Evolutionary conservation across 2,329 filamentous ascomycete genomes (phyloP), one percentile per base, ranked within the genome.

Genomic region (Aureobasidium sp.): DNA sequence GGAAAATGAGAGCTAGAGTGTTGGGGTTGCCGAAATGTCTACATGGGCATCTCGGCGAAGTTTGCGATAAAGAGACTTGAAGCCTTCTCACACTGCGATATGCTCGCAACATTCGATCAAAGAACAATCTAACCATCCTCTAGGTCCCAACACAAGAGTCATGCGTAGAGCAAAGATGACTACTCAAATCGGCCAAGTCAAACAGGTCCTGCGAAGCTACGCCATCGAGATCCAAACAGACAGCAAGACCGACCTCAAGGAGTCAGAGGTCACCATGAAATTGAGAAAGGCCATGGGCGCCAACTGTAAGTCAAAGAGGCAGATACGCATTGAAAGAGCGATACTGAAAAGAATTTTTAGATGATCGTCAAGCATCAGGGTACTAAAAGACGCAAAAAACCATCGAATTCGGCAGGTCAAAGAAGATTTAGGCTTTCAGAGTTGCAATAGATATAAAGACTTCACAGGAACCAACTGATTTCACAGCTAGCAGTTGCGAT

Each of bases 131-230:
- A 7, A n/a, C 25, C 22, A 11, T 20, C 22, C 12, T 12, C 20
- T 17, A 60, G 57, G 57, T 17, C 57, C 57, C 20, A 49, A 60
- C 44, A 60, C 57, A 41, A 49, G 36, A 49, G 57, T 60, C 36
- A 60, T 60, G 57, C 57, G 57, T 22, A 51, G 57, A 60, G 57
- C 57, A 29, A 60, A 51, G 45, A 60, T 60, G 57, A 60, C 57
- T 11, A 51, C 36, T 17, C 57, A 60, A 27, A 60, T 60, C 15
- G 57, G 57, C 5, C 57, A 60, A 20, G 57, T 60, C 57, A 60
- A 60, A 45, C 57, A 60, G 25, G 57, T 60, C 22, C 20, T 60
- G 34, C 34, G 57, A 51, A 60, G 57, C 57, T 60, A 60, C 15
- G 57, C 57, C 25, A 60, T 60, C 45, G 57, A 60, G 45, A 60